Percentiles rank a stretch among this genome's conserved stretches.
Evolutionary conservation across 202 grass and related monocot genomes (phyloP).

Genomic region (Musa balbisiana): DNA sequence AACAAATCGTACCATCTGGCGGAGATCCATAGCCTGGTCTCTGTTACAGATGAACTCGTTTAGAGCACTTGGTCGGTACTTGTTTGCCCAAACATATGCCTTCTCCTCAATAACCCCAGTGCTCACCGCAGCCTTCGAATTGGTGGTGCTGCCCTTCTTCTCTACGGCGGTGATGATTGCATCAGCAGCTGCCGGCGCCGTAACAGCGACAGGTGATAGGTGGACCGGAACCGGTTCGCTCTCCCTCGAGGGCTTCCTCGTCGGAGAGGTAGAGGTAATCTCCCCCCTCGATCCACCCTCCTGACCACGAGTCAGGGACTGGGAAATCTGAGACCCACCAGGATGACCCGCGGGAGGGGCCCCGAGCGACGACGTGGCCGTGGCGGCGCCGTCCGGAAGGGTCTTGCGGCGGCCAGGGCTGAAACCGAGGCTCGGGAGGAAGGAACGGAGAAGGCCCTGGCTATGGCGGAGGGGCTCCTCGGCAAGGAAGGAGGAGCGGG

Average conservation of each 20-base stretch:
- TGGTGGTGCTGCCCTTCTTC: not conserved
- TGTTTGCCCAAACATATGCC: slow-evolving; percentile 49
- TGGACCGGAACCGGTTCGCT: slow-evolving; percentile 25
- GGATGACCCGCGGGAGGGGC: not conserved
- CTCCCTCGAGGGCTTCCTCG: slow-evolving; percentile 58
- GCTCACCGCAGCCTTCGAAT: not conserved
- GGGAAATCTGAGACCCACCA: not conserved
- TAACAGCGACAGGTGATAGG: not conserved
- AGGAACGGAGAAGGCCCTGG: not conserved
- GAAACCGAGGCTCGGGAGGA: not conserved
- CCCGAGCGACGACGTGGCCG: not conserved
- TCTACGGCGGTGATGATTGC: not conserved
- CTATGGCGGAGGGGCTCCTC: slow-evolving; percentile 14
- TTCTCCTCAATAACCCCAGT: slow-evolving; percentile 1
- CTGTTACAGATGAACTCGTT: slow-evolving; percentile 58
- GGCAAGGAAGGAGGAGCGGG: slow-evolving; percentile 6
- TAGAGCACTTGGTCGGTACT: slow-evolving; percentile 38
- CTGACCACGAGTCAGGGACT: not conserved
- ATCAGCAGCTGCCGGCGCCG: not conserved
- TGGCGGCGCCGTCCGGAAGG: not conserved
- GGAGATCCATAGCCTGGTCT: slow-evolving; percentile 25
- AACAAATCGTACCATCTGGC: slow-evolving; percentile 30
- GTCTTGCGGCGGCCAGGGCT: not conserved
- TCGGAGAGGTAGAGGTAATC: not conserved
- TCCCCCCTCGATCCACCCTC: not conserved